These are phyloP conservation scores for Vigna nakashimae DNA, from an alignment of 306 rosid genomes.

Conservation along the genomic window DNA sequence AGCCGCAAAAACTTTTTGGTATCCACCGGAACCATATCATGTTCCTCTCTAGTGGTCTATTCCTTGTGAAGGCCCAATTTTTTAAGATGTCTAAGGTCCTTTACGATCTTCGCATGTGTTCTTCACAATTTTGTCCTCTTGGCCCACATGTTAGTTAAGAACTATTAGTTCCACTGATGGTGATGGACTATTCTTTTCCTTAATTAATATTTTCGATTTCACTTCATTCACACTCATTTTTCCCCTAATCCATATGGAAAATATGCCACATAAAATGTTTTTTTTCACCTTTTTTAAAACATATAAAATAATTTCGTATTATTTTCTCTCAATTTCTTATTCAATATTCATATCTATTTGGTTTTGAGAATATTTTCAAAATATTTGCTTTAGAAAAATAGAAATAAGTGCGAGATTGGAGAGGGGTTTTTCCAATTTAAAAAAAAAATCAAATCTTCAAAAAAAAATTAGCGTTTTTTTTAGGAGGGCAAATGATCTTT, in stretches of 20 bases:
- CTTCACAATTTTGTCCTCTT: conserved; percentile 25
- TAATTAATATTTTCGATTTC: not conserved
- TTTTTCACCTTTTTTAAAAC: too few relatives aligned
- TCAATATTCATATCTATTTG: too few relatives aligned
- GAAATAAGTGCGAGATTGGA: not conserved
- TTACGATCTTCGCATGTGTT: conserved; percentile 31
- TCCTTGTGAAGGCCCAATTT: conserved; percentile 32
- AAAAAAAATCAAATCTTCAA: not conserved
- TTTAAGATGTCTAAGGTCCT: not conserved
- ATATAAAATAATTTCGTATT: too few relatives aligned
- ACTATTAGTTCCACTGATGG: not conserved
- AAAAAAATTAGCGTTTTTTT: not conserved
- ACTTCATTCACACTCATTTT: not conserved
- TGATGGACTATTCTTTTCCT: not conserved
- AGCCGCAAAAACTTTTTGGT: not conserved
- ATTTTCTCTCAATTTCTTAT: too few relatives aligned
- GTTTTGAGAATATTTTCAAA: too few relatives aligned
- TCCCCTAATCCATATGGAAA: not conserved
- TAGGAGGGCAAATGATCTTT: not conserved
- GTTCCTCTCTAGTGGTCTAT: not conserved
- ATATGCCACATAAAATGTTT: too few relatives aligned
- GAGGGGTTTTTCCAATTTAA: not conserved
- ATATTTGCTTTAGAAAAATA: too few relatives aligned
- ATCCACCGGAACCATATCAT: not conserved
- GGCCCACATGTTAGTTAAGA: conserved; percentile 18